A percentile compares a stretch with the other conserved stretches of the same genome.
Conservation (phyloP, 257 asterid species). For the Solanum chiquidenum region DNA sequence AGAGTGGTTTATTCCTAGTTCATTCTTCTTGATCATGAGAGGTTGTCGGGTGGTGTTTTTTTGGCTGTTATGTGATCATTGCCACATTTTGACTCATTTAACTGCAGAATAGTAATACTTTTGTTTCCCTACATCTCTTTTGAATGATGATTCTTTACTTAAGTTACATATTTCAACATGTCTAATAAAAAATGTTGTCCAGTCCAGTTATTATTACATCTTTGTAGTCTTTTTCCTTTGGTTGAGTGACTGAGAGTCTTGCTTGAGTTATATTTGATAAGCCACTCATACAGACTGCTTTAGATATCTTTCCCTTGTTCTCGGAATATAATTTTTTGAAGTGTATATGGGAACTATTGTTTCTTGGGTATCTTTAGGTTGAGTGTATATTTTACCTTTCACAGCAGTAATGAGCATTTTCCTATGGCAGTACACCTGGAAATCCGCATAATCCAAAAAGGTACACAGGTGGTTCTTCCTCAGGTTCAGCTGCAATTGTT, state of each 20-base stretch:
- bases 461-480: constrained; percentile 98
- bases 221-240: background rate
- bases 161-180: background rate
- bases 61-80: background rate
- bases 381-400: background rate
- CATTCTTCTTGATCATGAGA: background rate
- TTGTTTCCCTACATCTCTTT: background rate
- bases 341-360: background rate
- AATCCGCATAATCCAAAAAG: constrained; percentile 94
- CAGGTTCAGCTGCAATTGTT: constrained; percentile 97
- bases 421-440: constrained; percentile 68
- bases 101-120: background rate
- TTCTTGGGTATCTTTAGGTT: background rate
- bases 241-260: background rate
- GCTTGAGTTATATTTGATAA: background rate
- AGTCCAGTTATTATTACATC: background rate
- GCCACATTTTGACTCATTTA: background rate
- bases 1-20: background rate
- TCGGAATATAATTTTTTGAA: background rate
- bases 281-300: background rate
- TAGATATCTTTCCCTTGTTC: background rate
- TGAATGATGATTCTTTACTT: background rate
- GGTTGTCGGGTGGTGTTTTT: background rate
- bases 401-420: background rate
- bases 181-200: background rate